These are phyloP conservation scores for Narthecium ossifragum DNA, from an alignment of 106 monocot species.

Conservation along the genomic window DNA sequence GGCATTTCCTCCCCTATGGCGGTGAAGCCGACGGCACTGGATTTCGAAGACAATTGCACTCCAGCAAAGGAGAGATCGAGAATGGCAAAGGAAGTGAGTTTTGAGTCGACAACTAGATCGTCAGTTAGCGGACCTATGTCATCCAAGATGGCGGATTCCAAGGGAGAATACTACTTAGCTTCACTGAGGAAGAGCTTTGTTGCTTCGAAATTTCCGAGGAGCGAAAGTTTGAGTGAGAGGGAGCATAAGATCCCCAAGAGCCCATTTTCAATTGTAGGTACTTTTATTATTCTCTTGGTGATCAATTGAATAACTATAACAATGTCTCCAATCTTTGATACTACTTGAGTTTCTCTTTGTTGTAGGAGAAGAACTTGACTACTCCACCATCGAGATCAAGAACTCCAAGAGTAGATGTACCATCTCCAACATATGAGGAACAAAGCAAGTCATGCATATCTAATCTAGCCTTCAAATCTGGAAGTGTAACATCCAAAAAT, in stretches of 20 bases:
- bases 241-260: constrained; percentile 38
- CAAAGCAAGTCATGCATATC: neutral
- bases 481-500: neutral
- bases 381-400: constrained; percentile 29
- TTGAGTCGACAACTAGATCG: constrained; percentile 4
- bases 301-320: neutral
- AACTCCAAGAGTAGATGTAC: constrained; percentile 17
- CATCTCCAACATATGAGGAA: neutral
- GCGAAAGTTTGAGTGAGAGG: constrained; percentile 22
- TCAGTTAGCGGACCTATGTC: constrained; percentile 14
- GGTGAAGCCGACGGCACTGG: constrained; percentile 40
- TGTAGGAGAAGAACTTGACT: constrained; percentile 50
- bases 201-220: constrained; percentile 37
- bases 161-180: constrained; percentile 10
- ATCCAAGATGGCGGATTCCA: constrained; percentile 17
- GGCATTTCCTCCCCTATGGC: constrained; percentile 20
- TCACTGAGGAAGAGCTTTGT: constrained; percentile 50
- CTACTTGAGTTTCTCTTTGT: neutral
- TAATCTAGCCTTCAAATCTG: neutral
- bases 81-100: neutral
- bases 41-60: constrained; percentile 48
- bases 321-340: neutral
- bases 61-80: constrained; percentile 22
- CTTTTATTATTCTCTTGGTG: neutral
- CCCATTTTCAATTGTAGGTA: constrained; percentile 46